These are phyloP conservation scores for Malus orientalis DNA, from an alignment of 306 rosid genomes.

Conservation along the genomic window DNA sequence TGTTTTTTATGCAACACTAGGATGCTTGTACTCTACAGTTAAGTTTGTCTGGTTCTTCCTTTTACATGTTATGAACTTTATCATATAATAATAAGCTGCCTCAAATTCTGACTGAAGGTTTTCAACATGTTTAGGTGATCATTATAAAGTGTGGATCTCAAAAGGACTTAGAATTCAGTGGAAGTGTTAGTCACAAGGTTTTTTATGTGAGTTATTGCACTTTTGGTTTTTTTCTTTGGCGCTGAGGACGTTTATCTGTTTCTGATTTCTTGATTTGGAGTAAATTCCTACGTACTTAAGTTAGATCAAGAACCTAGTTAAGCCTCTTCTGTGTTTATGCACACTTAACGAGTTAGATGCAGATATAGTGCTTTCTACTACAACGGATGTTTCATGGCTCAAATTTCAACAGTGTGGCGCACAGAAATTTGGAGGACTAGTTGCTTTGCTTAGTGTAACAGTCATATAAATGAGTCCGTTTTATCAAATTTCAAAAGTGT, in stretches of 20 bases:
- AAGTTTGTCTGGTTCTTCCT: conserved; percentile 18
- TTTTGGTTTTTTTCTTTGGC: neutral
- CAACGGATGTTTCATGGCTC: neutral
- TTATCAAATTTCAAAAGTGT: neutral
- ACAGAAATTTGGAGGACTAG: neutral
- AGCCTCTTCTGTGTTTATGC: neutral
- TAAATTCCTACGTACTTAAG: neutral
- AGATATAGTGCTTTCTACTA: neutral
- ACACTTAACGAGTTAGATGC: neutral
- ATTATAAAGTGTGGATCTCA: conserved; percentile 44
- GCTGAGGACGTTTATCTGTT: neutral
- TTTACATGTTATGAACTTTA: neutral
- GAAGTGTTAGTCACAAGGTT: conserved; percentile 28
- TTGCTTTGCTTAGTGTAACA: neutral
- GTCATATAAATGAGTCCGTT: neutral
- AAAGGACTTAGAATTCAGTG: conserved; percentile 47
- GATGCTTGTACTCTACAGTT: conserved; percentile 59
- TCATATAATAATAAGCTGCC: neutral
- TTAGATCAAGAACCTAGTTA: neutral
- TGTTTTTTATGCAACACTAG: conserved; percentile 42
- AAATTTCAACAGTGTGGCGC: neutral
- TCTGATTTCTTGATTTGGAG: neutral
- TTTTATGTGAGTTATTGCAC: conserved; percentile 56
- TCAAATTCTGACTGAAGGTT: conserved; percentile 10
- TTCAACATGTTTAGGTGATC: conserved; percentile 33